Base-by-base conservation (phyloP, 2,329 filamentous ascomycete genomes). In the Dichotomopilus funicola region DNA sequence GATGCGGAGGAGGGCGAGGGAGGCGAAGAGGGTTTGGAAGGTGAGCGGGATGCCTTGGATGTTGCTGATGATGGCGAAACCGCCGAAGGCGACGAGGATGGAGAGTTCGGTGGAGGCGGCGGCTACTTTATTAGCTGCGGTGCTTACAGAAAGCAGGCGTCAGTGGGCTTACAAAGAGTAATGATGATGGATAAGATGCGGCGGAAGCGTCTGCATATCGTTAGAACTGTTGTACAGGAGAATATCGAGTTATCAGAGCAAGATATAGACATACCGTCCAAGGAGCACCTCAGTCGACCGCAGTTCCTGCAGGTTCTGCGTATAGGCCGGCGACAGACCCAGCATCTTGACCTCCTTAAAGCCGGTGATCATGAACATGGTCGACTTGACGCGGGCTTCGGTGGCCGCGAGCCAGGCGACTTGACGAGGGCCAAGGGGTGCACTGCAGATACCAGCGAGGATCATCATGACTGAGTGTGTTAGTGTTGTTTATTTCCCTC, bases 331-430 rank as follows among this genome's bases (percentile, higher is more conserved):
- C 2, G 54, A 40, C 3, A 56, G n/a, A n/a, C 54, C 54, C 5
- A 56, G 38, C 54, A 56, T 56, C 10, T 56, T 56, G n/a, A 56
- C 50, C 27, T 56, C 54, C 11, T 56, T 56, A 33, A 56, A 56
- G 38, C 54, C 49, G 5, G 54, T 34, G 11, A 56, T 56, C 54
- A 56, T 56, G 31, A 49, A 52, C 54, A 56, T 56, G 38, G 54
- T 56, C 3, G 54, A 56, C 31, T 56, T 56, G 37, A 56, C 54
- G 2, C 54, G 54, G 42, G 34, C 49, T 33, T 56, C 54, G 27
- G 54, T 56, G 5, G 54, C 49, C 1, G 49, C 44, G n/a, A 56
- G 54, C 54, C 54, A 56, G 7, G 54, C 54, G 11, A 56, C n/a
- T 33, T 56, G 54, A 1, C 54, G 49, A 12, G 49, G 54, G 3